Evolutionary conservation across 768 basidiomycete genomes (phyloP), one percentile per base, ranked within the genome.

Genomic region (Amanita muscaria): DNA sequence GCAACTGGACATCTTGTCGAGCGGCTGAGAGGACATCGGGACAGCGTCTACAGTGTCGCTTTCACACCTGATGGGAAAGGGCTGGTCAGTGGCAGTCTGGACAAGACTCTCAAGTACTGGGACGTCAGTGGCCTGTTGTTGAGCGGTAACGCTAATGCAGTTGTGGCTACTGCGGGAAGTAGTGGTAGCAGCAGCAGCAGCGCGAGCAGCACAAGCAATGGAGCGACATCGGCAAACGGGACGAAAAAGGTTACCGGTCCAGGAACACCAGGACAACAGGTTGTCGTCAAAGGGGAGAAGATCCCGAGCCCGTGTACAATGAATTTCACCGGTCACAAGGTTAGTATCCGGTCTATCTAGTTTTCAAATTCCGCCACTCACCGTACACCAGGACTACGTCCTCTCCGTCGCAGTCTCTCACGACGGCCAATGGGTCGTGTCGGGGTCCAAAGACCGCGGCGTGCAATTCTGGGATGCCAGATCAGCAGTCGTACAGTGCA

Each of bases 401-500:
- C 56, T 77, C 36, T 68, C 67, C n/a, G 73, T 77, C n/a, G 72
- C 62, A 12, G 88, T 92, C 38, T 90, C 88, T 36, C 85, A 90
- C 51, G 93, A 97, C 62, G 89, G 88, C 3, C 80, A 88, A 52
- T 78, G 91, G 88, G 84, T 98, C 53, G 93, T 96, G 9, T 92
- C 89, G 9, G 94, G 96, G 1, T 75, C 74, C 3, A 97, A 97
- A 66, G 96, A 99, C 60, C 85, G 96, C 10, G 86, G 90, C 1
- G 92, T 99, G 44, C 89, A 93, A 61, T 91, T 94, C 59, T 90
- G 88, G 83, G 88, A 93, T 58, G 79, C 88, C 42, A 72, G 76
- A 51, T 74, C 73, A 10, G 74, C 72, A 23, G 75, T 80, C 32
- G 83, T 91, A 55, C 93, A 98, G 61, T 84, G 88, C 56, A 90